Evolutionary conservation across 2,329 filamentous ascomycete species (phyloP).

Genomic region (Aspergillus fructus): DNA sequence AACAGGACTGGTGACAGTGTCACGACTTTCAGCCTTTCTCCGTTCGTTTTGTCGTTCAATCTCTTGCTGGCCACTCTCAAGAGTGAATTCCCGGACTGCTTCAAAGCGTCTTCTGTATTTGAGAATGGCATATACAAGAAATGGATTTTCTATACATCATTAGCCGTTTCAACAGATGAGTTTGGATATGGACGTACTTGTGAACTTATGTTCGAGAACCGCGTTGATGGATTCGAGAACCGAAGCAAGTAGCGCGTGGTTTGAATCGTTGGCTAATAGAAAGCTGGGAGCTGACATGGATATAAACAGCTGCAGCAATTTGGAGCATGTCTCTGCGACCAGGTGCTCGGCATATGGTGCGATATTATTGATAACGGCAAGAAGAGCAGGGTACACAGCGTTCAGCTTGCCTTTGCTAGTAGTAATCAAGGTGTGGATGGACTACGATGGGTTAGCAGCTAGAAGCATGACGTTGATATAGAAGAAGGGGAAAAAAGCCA

Average conservation of each 20-base stretch:
- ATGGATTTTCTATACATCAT: conserved; percentile 65
- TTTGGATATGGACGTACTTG: conserved; percentile 53
- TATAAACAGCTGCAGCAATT: conserved; percentile 81
- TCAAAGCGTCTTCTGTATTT: conserved; percentile 81
- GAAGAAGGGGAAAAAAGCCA: not conserved
- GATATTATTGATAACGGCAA: conserved; percentile 92
- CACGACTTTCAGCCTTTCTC: conserved; percentile 60
- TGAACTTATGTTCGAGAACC: conserved; percentile 84
- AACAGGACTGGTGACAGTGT: conserved; percentile 34
- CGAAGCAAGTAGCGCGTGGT: conserved; percentile 76
- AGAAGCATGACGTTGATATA: not conserved
- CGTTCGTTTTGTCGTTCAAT: conserved; percentile 75
- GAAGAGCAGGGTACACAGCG: conserved; percentile 84
- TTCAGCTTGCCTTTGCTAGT: conserved; percentile 86
- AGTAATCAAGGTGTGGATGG: conserved; percentile 88
- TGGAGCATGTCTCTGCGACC: conserved; percentile 71
- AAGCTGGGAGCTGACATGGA: conserved; percentile 95
- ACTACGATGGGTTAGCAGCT: conserved; percentile 49
- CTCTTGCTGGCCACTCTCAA: conserved; percentile 89
- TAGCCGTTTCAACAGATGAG: conserved; percentile 17
- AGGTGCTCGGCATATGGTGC: conserved; percentile 79
- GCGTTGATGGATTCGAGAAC: conserved; percentile 86
- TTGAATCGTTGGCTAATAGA: conserved; percentile 85
- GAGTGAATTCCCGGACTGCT: conserved; percentile 78
- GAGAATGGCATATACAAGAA: conserved; percentile 76